Evolutionary conservation across 495 filamentous ascomycete species (phyloP), one percentile per base, ranked within the genome.

Genomic region (Acidomyces sp.): DNA sequence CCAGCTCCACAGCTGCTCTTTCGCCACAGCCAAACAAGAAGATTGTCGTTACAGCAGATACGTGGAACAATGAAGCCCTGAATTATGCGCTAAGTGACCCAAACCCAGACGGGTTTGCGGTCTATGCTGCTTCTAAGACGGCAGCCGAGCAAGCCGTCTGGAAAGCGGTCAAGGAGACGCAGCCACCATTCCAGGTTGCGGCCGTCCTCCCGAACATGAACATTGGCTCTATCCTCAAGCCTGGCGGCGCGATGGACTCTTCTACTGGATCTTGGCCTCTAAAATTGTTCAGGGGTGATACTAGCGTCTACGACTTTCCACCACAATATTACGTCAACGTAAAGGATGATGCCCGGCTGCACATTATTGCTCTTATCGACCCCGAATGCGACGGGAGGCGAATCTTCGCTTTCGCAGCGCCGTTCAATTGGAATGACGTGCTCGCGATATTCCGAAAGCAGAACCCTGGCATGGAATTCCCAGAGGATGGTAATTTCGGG

Each of bases 11-110:
- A 0, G 64, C 74, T 0, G 58, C 64, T 10, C 34, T 51, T 16
- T 31, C 51, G 17, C 59, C 61, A 0, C 47, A 43, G 30, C 46
- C 51, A 12, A 55, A 58, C 32, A 41, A 55, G 13, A 36, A 46
- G 6, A 52, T 58, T 32, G 24, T 22, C 16, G 54, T 73, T 23
- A 54, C 50, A 18, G 30, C 30, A 1, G 58, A 68, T 7, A 61
- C 61, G 0, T 78, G 65, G 63, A 74, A 78, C 48, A 60, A 69
- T 0, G 55, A 49, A 4, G 55, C 55, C 1, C 45, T 72, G 16
- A 46, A 49, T 18, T 51, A 41, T 23, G 59, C 51, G 6, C 55
- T 53, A 3, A 13, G 55, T 48, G 23, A 47, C 23, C 6, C 57
- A 46, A 31, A 48, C 29, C 12, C 58, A 47, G 18, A 39, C 39